Evolutionary conservation across 148 eudicot genomes (phyloP).

Genomic region (Beta vulgaris): DNA sequence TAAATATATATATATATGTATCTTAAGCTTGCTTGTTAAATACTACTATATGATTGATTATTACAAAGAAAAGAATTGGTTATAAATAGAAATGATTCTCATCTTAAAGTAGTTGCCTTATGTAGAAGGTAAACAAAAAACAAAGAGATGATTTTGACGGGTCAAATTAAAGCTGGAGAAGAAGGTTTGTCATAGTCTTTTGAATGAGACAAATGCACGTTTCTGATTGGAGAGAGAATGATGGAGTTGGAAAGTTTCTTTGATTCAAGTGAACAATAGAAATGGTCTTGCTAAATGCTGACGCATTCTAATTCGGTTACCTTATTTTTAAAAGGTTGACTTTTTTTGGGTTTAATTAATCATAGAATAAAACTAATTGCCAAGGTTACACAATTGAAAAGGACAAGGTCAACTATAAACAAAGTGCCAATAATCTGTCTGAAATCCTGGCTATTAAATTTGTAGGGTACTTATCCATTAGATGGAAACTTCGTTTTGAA

Average conservation of each 20-base stretch:
- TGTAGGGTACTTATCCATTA: neutral
- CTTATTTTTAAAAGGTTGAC: neutral
- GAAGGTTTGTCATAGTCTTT: neutral
- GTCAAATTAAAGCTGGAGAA: conserved; percentile 5
- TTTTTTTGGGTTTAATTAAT: neutral
- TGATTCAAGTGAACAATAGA: conserved; percentile 4
- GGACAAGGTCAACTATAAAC: neutral
- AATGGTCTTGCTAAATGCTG: conserved; percentile 1
- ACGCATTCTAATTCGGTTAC: conserved; percentile 11
- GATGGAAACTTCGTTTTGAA: no score
- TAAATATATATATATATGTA: neutral
- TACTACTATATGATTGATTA: neutral
- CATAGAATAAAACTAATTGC: neutral
- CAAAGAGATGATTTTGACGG: neutral
- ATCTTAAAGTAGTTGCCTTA: conserved; percentile 15
- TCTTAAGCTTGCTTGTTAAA: neutral
- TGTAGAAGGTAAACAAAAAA: neutral
- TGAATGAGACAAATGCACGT: conserved; percentile 1
- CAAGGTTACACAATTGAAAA: conserved; percentile 19
- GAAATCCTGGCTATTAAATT: neutral
- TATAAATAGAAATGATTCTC: no score
- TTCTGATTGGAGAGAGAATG: neutral
- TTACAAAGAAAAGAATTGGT: neutral
- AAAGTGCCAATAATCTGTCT: neutral
- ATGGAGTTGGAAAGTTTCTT: neutral